These are phyloP conservation scores for Artemisia argyi DNA, from an alignment of 129 eudicot genomes.

Conservation along the genomic window DNA sequence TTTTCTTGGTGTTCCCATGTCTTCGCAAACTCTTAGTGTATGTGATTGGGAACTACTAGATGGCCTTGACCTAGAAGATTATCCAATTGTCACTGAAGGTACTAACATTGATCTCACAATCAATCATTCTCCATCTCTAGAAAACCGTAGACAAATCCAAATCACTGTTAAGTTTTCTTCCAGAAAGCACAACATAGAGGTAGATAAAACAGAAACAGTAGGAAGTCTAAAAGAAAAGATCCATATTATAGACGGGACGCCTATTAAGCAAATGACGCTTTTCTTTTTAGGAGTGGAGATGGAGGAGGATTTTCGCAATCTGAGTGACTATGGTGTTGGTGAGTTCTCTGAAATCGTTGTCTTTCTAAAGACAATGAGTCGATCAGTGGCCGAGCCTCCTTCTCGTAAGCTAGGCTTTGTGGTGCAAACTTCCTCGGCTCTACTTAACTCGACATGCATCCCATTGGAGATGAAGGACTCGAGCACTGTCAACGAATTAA, in stretches of 20 bases:
- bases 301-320: slow-evolving; percentile 68
- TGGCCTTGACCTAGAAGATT: slow-evolving; percentile 80
- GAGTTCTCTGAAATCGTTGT: slow-evolving; percentile 62
- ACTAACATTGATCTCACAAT: slow-evolving; percentile 57
- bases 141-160: slow-evolving; percentile 36
- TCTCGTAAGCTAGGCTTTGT: slow-evolving; percentile 53
- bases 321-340: slow-evolving; percentile 64
- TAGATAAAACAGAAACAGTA: slow-evolving; percentile 69
- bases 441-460: slow-evolving; percentile 56
- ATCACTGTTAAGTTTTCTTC: slow-evolving; percentile 61
- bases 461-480: slow-evolving; percentile 77
- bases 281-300: slow-evolving; percentile 53
- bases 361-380: slow-evolving; percentile 46
- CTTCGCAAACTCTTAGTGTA: slow-evolving; percentile 66
- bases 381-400: slow-evolving; percentile 55
- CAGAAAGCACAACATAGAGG: slow-evolving; percentile 53
- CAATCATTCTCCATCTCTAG: slow-evolving; percentile 23
- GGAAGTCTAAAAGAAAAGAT: slow-evolving; percentile 85
- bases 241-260: slow-evolving; percentile 81
- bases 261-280: slow-evolving; percentile 70
- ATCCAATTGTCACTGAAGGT: slow-evolving; percentile 74
- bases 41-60: slow-evolving; percentile 73
- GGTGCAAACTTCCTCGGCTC: slow-evolving; percentile 76
- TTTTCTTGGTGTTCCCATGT: slow-evolving; percentile 46
- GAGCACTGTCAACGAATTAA: slow-evolving; percentile 52